Conservation (phyloP, 2,329 filamentous ascomycete species). For the Metarhizium brunneum region DNA sequence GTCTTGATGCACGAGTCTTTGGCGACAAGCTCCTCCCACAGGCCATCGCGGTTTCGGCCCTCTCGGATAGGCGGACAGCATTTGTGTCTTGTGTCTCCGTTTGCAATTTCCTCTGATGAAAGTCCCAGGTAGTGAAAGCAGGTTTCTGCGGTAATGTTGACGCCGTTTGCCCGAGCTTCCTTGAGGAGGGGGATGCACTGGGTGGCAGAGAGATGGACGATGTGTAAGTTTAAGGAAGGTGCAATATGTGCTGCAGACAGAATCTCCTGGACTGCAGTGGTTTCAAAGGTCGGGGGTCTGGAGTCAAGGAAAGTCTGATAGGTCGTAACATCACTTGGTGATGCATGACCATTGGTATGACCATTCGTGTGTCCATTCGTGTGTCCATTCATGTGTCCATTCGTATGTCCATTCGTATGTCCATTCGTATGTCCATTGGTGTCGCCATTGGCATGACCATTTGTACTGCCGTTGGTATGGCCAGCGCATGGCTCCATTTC, state of each 20-base stretch:
- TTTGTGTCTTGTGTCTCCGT: conserved; percentile 87
- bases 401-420: not conserved
- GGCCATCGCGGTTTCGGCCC: conserved; percentile 68
- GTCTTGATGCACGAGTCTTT: conserved; percentile 77
- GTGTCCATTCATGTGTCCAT: too few relatives aligned
- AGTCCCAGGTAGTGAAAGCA: conserved; percentile 92
- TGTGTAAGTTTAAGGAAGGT: conserved; percentile 77
- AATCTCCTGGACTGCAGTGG: conserved; percentile 81
- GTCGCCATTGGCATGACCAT: not conserved
- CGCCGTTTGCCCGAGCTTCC: conserved; percentile 59
- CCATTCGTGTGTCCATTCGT: not conserved
- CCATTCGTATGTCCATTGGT: too few relatives aligned
- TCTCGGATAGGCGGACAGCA: conserved; percentile 89
- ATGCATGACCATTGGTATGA: not conserved
- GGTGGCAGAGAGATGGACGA: conserved; percentile 86
- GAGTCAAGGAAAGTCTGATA: conserved; percentile 92
- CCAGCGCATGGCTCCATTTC: conserved; percentile 89
- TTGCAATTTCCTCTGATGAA: conserved; percentile 68
- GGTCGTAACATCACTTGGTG: conserved; percentile 54
- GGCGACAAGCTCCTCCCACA: conserved; percentile 74
- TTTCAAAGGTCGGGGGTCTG: conserved; percentile 82
- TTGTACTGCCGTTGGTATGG: conserved; percentile 22
- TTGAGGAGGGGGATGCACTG: conserved; percentile 77
- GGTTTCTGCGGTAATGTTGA: conserved; percentile 88
- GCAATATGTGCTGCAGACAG: conserved; percentile 71